phyloP scores from a whole-genome alignment of 2,329 filamentous ascomycete genomes.

The Pseudocercospora pini-densiflorae region DNA sequence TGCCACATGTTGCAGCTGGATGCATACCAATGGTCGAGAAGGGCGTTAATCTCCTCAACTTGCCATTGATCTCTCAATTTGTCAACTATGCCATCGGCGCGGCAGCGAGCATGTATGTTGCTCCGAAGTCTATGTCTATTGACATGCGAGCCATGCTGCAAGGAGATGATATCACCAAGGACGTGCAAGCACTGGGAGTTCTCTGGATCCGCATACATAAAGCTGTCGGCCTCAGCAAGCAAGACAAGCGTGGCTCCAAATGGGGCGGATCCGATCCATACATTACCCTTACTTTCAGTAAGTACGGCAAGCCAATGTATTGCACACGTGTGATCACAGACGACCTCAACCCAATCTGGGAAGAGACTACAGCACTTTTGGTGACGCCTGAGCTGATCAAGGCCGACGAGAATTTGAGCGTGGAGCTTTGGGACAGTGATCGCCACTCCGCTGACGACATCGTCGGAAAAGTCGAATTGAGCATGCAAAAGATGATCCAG shows the following conservation, averaged over 20 bases:
- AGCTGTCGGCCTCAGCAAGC: constrained; percentile 85
- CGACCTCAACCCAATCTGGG: constrained; percentile 89
- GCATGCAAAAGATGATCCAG: constrained; percentile 93
- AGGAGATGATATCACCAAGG: constrained; percentile 91
- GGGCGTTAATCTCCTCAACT: constrained; percentile 87
- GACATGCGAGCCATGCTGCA: constrained; percentile 89
- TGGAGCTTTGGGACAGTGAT: constrained; percentile 97
- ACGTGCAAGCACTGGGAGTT: constrained; percentile 82
- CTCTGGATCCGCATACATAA: constrained; percentile 92
- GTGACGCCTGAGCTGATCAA: constrained; percentile 91
- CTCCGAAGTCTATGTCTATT: constrained; percentile 84
- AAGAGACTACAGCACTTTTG: constrained; percentile 82
- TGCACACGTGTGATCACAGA: constrained; percentile 96
- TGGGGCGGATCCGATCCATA: constrained; percentile 94
- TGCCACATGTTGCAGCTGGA: constrained; percentile 85
- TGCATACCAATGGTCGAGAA: constrained; percentile 92
- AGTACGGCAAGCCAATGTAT: constrained; percentile 97
- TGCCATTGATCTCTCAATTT: constrained; percentile 93
- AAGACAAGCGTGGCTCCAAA: constrained; percentile 79
- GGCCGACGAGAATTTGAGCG: constrained; percentile 87
- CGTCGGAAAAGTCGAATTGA: constrained; percentile 91
- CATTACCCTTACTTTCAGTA: constrained; percentile 92
- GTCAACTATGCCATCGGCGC: constrained; percentile 94
- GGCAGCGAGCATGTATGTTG: constrained; percentile 88
- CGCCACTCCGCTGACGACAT: constrained; percentile 91